Percentiles rank a stretch among this genome's conserved stretches.
Conservation (phyloP, 116 monocot genomes). For the Trichopus zeylanicus region DNA sequence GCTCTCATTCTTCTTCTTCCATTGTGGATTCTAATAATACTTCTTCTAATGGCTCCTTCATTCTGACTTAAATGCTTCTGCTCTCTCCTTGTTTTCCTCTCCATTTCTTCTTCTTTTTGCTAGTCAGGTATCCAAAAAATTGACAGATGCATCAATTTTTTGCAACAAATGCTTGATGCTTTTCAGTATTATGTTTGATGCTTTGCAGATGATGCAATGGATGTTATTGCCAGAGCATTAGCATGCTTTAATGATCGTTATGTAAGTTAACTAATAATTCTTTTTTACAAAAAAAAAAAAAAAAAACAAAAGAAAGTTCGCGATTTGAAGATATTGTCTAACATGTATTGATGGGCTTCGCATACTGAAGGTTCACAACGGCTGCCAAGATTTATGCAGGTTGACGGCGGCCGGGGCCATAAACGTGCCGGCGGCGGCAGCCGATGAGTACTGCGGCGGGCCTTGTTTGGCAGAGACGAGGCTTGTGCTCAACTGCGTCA, state of each 20-base stretch:
- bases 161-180: background rate
- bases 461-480: constrained; percentile 71
- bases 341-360: background rate
- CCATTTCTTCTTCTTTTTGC: constrained; percentile 8
- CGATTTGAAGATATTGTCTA: background rate
- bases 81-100: constrained; percentile 9
- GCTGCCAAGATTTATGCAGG: constrained; percentile 54
- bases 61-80: background rate
- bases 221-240: constrained; percentile 41
- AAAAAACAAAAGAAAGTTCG: no score
- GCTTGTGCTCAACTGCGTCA: constrained; percentile 70
- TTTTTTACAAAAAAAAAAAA: background rate
- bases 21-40: background rate
- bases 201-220: constrained; percentile 21
- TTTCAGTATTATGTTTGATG: background rate
- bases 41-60: constrained; percentile 27
- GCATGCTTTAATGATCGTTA: constrained; percentile 48
- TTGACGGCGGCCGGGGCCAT: constrained; percentile 40
- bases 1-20: background rate
- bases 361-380: constrained; percentile 39
- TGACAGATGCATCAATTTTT: background rate
- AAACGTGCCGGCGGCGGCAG: constrained; percentile 26
- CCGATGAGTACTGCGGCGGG: constrained; percentile 67
- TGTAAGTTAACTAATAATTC: constrained; percentile 24
- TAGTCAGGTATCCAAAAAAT: constrained; percentile 15